Evolutionary conservation across 768 basidiomycete species (phyloP), one percentile per base, ranked within the genome.

Genomic region (Pholiota microspora): DNA sequence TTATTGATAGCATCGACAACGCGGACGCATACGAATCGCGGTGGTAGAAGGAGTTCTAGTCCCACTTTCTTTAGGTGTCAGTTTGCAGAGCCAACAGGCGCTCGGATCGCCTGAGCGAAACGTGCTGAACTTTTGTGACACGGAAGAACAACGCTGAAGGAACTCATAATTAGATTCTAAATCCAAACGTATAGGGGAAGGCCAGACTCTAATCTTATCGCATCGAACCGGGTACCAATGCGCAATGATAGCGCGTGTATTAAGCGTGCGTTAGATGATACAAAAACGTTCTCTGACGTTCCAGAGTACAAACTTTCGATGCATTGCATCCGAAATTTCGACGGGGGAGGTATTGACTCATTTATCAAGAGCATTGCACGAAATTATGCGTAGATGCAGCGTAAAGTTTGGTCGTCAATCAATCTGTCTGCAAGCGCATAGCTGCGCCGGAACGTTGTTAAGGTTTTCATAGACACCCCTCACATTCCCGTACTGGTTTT

Each of bases 191-290:
- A 8, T 42, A 42, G 40, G 40, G 36, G 40, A 21, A 42, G 29
- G 29, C 40, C 40, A 21, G 40, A 42, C 16, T 16, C 40, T 8
- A 36, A 36, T 7, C 32, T 15, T 36, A 16, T 36, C 35, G 31
- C 23, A 25, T 35, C 16, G 24, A 49, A 35, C 49, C 34, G 31
- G 38, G 40, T 21, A 18, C 34, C 34, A 23, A 35, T 21, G 49
- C 35, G 35, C 49, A 50, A 24, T 50, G 12, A 16, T 24, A 35
- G 10, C 49, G 49, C 49, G 49, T 50, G 49, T 50, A 35, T 27
- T 36, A 35, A 21, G 34, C 24, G 34, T 42, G n/a, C 35, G 16
- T 50, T 23, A 42, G 40, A 9, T 21, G 4, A 21, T 10, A 21
- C 18, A 23, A 23, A 23, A 3, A 31, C 29, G 40, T 42, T 42